These are phyloP conservation scores for Amylostereum areolatum DNA, from an alignment of 1,284 basidiomycete genomes.

Conservation along the genomic window DNA sequence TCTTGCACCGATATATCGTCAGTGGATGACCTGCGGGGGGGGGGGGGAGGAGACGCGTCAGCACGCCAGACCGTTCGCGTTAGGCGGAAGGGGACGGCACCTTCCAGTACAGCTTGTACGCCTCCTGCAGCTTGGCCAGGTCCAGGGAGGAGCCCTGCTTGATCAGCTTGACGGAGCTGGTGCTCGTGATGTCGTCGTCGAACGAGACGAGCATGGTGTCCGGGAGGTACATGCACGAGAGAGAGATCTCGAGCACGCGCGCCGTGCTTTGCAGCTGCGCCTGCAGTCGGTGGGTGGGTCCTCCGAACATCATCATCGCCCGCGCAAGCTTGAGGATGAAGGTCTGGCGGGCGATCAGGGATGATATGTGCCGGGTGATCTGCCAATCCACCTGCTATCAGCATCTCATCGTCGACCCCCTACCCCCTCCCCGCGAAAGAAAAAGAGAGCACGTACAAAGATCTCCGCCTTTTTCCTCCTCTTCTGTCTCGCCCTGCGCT, in stretches of 20 bases:
- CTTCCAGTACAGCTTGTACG: constrained; percentile 79
- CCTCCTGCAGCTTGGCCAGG: constrained; percentile 72
- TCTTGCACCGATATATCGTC: constrained; percentile 81
- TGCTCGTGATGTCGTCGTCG: constrained; percentile 79
- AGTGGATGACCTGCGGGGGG: constrained; percentile 88
- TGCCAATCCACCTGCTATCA: no score
- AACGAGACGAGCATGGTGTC: constrained; percentile 81
- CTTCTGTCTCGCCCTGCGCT: constrained; percentile 34
- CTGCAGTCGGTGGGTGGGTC: constrained; percentile 84
- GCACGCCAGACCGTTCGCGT: background rate
- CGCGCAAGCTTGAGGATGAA: constrained; percentile 87
- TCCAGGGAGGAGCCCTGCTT: constrained; percentile 73
- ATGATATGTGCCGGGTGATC: constrained; percentile 1
- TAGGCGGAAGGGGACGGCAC: constrained; percentile 27
- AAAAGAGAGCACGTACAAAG: constrained; percentile 45
- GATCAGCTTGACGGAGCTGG: constrained; percentile 82
- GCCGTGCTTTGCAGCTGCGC: constrained; percentile 86
- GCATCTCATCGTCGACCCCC: no score
- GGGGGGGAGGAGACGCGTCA: constrained; percentile 19
- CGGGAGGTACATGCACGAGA: constrained; percentile 84
- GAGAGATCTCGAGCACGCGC: constrained; percentile 77
- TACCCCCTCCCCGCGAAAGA: no score
- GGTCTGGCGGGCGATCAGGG: constrained; percentile 79
- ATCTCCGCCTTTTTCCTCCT: constrained; percentile 67
- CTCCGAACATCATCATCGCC: constrained; percentile 94